Evolutionary conservation across 2,329 filamentous ascomycete species (phyloP).

Genomic region (Stachybotrys elegans): DNA sequence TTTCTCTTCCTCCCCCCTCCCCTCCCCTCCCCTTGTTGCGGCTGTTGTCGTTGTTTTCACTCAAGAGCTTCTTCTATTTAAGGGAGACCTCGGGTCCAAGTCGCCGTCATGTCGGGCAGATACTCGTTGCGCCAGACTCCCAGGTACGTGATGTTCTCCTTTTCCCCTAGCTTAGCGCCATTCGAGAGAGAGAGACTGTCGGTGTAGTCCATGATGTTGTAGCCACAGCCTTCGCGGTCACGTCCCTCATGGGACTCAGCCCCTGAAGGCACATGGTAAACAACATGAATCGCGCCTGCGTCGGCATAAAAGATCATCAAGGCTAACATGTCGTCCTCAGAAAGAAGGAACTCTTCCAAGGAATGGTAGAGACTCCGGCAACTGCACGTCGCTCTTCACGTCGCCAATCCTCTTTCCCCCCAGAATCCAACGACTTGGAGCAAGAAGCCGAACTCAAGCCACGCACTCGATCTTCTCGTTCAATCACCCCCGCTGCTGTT

Average conservation of each 20-base stretch:
- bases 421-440: constrained; percentile 41
- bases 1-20: constrained; percentile 3
- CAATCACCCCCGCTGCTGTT: constrained; percentile 43
- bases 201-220: no score
- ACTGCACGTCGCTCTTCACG: constrained; percentile 35
- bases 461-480: constrained; percentile 33
- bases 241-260: no score
- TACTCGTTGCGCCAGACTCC: constrained; percentile 34
- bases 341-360: constrained; percentile 57
- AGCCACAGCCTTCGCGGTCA: no score
- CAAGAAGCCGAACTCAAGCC: constrained; percentile 40
- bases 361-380: constrained; percentile 54
- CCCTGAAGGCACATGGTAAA: no score
- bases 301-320: no score
- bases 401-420: constrained; percentile 44
- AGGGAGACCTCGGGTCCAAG: no score
- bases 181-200: no score
- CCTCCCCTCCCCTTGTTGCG: no score
- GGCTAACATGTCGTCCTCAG: no score
- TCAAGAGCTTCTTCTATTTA: no score
- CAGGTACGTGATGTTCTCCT: constrained; percentile 21
- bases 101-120: constrained; percentile 27
- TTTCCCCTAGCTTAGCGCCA: constrained; percentile 2
- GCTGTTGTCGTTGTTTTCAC: no score
- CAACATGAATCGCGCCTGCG: no score